These are phyloP conservation scores for Penicillium sp. DNA, from an alignment of 2,329 filamentous ascomycete species.

Conservation along the genomic window DNA sequence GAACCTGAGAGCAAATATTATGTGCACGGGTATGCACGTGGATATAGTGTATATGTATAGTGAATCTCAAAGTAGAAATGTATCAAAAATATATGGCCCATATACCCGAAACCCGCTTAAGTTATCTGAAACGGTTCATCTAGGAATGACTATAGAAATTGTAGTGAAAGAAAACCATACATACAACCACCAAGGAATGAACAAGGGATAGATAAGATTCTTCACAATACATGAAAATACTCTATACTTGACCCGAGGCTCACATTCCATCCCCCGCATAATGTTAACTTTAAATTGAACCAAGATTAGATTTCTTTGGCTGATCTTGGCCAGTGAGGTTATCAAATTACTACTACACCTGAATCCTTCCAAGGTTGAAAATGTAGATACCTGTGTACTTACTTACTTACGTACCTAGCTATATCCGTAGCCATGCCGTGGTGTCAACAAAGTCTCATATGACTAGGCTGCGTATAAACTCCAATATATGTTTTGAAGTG, in stretches of 20 bases:
- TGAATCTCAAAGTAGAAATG: neutral
- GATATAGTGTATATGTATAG: neutral
- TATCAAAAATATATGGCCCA: neutral
- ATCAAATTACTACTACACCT: neutral
- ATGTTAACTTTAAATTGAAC: neutral
- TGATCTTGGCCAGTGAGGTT: no score
- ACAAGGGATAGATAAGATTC: constrained; percentile 2
- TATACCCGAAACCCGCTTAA: neutral
- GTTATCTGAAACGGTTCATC: neutral
- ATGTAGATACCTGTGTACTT: neutral
- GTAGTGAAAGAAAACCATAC: neutral
- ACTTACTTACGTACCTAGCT: neutral
- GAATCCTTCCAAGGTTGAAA: neutral
- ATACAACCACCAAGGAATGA: neutral
- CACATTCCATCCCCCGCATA: constrained; percentile 3
- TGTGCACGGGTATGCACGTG: neutral
- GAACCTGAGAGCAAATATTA: neutral
- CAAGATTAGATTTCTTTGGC: neutral
- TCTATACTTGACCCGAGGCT: neutral
- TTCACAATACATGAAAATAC: neutral
- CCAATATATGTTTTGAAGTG: neutral
- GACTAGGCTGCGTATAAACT: neutral
- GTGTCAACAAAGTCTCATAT: neutral
- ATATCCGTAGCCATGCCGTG: no score
- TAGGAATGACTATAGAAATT: no score